Evolutionary conservation across 129 eudicot species (phyloP), one percentile per base, ranked within the genome.

Genomic region (Smallanthus sonchifolius): DNA sequence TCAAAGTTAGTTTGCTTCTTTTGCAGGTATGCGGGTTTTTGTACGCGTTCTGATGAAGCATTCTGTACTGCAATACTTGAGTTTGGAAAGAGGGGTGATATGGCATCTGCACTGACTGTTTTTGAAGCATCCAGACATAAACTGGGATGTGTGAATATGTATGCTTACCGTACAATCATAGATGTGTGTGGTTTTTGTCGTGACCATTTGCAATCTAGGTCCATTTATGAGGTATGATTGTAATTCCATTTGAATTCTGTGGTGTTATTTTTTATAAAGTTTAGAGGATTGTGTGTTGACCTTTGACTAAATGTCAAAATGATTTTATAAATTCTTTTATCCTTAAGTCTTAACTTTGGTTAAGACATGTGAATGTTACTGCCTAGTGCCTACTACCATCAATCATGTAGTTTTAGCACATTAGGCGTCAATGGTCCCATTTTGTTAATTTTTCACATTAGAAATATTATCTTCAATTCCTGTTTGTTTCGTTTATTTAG

Each of bases 181-280:
- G 98, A 93, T 88, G 98, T 84, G 14, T 93, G 98, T 60, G 98
- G 98, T 76, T 89, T 90, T 79, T 93, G 95, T 85, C 88, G 86
- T 59, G 86, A 93, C 75, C 84, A 70, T 83, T 69, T 81, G 85
- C 88, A 76, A 80, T 88, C 98, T 68, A 84, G 98, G 82, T 79
- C 87, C 80, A 86, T 93, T 73, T 93, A 84, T 74, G 97, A 93
- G 98, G 98, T 93, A 90, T 52, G 71, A 8, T 16, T 48, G 30
- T 36, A 24, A 2, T 40, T 63, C 49, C 48, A 51, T 69, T 64
- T 37, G 45, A 34, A 10, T 54, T 14, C 39, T 68, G 62, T n/a
- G 69, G 17, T 51, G 55, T 60, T 67, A 54, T 59, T 40, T 36
- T 16, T 62, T 74, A 14, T 4, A 65, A 7, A 51, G 9, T 15